Percentiles rank a stretch among this genome's conserved stretches.
phyloP scores from a whole-genome alignment of 176 grass and related monocot genomes.

The Ensete glaucum region DNA sequence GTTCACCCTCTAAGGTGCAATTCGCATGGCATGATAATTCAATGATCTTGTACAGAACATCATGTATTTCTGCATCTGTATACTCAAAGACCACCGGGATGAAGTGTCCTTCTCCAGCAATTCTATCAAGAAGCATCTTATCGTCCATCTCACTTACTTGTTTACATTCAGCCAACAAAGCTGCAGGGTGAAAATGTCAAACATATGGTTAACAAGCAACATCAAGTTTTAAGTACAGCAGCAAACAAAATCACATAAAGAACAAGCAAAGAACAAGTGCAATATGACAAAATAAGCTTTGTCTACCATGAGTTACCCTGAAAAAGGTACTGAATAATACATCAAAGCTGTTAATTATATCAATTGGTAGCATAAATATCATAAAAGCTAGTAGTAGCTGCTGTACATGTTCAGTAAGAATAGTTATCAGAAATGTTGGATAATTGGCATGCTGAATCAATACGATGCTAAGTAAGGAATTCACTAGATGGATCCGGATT shows the following conservation, averaged over 20 bases:
- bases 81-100: conserved; percentile 11
- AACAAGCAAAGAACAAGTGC: background rate
- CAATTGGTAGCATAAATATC: too few relatives aligned
- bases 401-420: too few relatives aligned
- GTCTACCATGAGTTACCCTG: too few relatives aligned
- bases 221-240: background rate
- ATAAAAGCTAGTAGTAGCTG: too few relatives aligned
- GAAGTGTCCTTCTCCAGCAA: background rate
- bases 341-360: too few relatives aligned
- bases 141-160: conserved; percentile 7
- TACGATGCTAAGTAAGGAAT: too few relatives aligned
- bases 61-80: conserved; percentile 13
- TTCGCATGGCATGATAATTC: background rate
- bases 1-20: background rate
- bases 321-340: too few relatives aligned
- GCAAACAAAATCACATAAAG: background rate
- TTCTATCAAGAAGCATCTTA: background rate
- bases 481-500: too few relatives aligned
- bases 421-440: too few relatives aligned
- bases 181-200: conserved; percentile 4
- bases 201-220: background rate
- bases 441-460: too few relatives aligned
- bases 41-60: conserved; percentile 15
- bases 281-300: background rate
- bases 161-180: conserved; percentile 16